Base-by-base conservation (phyloP, 306 rosid species). In the Phaseolus lunatus region DNA sequence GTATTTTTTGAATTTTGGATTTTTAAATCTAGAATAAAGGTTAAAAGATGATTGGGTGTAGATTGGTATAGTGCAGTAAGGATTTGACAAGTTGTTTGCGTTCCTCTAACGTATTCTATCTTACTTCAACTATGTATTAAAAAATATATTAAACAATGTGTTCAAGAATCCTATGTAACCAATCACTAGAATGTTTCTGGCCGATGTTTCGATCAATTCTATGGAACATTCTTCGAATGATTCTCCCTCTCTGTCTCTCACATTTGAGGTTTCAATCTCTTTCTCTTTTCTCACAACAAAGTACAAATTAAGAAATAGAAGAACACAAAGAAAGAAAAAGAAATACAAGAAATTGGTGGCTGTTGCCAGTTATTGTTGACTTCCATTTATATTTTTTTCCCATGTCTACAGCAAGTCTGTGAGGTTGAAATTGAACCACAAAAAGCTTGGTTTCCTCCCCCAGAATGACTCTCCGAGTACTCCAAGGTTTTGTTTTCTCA, bases 401-500 rank as follows among this genome's bases (percentile, higher is more conserved):
- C 6, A 26, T 16, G 47, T 53, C 61, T 53, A 29, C 43, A 5
- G 1, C 49, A 72, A 6, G 3, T n/a, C 47, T 2, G 27, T 69
- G 24, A 19, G 61, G 16, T 47, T 29, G 37, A 80, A 66, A 43
- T 18, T 53, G 26, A 45, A 43, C 44, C 53, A 15, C 26, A 43
- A 31, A 52, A 53, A 61, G 43, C 64, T 75, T 18, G 2, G 19
- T 43, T 50, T 58, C 39, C 47, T 19, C 22, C 26, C 22, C 41
- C 23, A 72, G 43, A 45, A 84, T 88, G 88, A 31, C 87, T 83
- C 82, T 75, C 54, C 82, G 77, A 35, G 20, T 45, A 58, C 85
- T 88, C 16, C 70, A 83, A 86, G 92, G 92, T 90, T 72, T 18
- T 10, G 23, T 63, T 54, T 48, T 24, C 68, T 70, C 4, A 23